These are phyloP conservation scores for Schrenkiella parvula DNA, from an alignment of 345 rosid genomes.

Conservation along the genomic window DNA sequence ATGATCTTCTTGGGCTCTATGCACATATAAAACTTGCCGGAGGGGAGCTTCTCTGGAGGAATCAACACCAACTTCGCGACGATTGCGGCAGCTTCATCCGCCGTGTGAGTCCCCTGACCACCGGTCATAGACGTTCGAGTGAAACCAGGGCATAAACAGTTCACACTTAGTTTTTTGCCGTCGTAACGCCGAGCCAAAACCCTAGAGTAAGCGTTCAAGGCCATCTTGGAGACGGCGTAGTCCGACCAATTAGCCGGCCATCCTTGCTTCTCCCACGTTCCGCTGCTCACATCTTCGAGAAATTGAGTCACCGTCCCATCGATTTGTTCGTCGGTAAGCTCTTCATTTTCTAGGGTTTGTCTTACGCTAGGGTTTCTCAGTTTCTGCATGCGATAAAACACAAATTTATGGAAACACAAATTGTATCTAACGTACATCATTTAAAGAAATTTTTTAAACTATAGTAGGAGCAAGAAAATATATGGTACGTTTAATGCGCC, in stretches of 20 bases:
- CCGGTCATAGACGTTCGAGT: slow-evolving; percentile 78
- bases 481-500: slow-evolving; percentile 57
- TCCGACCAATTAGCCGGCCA: slow-evolving; percentile 88
- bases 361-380: slow-evolving; percentile 50
- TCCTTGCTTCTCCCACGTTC: slow-evolving; percentile 63
- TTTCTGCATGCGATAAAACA: slow-evolving; percentile 67
- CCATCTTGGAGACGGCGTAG: slow-evolving; percentile 82
- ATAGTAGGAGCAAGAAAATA: not conserved
- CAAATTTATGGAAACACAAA: no score
- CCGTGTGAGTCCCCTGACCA: slow-evolving; percentile 66
- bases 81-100: slow-evolving; percentile 49
- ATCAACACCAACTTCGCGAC: slow-evolving; percentile 48
- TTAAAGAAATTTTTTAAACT: not conserved
- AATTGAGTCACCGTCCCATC: slow-evolving; percentile 43
- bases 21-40: slow-evolving; percentile 54
- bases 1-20: slow-evolving; percentile 12
- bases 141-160: slow-evolving; percentile 84
- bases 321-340: slow-evolving; percentile 44
- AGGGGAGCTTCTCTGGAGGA: slow-evolving; percentile 43
- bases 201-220: slow-evolving; percentile 68
- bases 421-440: no score
- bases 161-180: slow-evolving; percentile 44
- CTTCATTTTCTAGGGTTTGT: slow-evolving; percentile 40
- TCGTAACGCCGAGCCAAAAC: slow-evolving; percentile 46
- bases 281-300: slow-evolving; percentile 47